Evolutionary conservation across 495 filamentous ascomycete genomes (phyloP).

Genomic region (Aspergillus steynii): DNA sequence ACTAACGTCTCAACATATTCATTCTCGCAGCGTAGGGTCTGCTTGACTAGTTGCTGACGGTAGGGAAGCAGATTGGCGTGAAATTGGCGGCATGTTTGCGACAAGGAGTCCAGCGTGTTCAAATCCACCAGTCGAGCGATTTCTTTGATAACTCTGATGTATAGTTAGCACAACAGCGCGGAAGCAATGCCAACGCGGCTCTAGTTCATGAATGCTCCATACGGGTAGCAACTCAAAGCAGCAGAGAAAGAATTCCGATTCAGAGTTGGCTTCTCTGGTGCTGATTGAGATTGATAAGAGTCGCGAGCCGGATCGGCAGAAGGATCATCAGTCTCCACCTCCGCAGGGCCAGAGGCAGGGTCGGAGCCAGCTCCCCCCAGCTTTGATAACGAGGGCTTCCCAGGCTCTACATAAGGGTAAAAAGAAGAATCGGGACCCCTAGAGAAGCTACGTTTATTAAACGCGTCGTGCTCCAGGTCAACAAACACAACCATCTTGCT

Average conservation of each 20-base stretch:
- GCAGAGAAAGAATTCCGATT: conserved; percentile 72
- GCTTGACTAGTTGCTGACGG: conserved; percentile 65
- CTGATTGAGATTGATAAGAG: conserved; percentile 13
- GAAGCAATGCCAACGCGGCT: conserved; percentile 18
- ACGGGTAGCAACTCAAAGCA: conserved; percentile 91
- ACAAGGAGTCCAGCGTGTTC: conserved; percentile 79
- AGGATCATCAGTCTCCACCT: conserved; percentile 13
- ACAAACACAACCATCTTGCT: conserved; percentile 47
- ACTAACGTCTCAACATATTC: conserved; percentile 53
- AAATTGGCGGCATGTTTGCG: conserved; percentile 77
- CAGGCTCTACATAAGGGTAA: conserved; percentile 18
- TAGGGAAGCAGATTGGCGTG: conserved; percentile 74
- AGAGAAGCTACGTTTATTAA: conserved; percentile 25
- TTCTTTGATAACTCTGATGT: conserved; percentile 68
- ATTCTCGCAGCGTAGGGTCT: conserved; percentile 76
- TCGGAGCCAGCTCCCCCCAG: conserved; percentile 21
- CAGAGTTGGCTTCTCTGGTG: conserved; percentile 48
- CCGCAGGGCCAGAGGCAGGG: conserved; percentile 1
- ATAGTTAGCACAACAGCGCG: conserved; percentile 22
- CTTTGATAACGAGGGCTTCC: conserved; percentile 28
- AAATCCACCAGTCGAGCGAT: conserved; percentile 77
- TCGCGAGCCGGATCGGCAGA: conserved; percentile 11
- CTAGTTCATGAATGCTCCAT: conserved; percentile 37
- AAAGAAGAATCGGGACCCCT: conserved; percentile 18
- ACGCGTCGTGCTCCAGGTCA: conserved; percentile 41